Base-by-base conservation (phyloP, 495 filamentous ascomycete genomes). In the Xylaria palmicola region DNA sequence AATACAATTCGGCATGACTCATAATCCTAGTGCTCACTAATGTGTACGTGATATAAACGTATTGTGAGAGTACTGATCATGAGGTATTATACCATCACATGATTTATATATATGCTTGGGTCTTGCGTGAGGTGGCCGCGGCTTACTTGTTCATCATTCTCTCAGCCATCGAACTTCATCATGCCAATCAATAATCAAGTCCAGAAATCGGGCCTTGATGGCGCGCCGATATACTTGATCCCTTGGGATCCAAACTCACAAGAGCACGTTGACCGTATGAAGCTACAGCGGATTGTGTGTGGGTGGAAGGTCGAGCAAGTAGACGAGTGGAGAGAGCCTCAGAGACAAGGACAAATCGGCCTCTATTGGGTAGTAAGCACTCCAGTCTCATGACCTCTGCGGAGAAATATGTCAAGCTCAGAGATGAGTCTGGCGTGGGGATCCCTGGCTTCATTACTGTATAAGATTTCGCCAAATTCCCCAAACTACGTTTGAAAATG, bases 221-320 rank as follows among this genome's bases (percentile, higher is more conserved):
- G 22, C 6, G 29, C 30, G 50, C 32, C 60, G 19, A 29, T 57
- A 10, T 56, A 51, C 27, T 64, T 75, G 4, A 62, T 74, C 19
- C 72, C 73, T 0, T 75, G 70, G 70, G 73, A 75, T 60, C 65
- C 68, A 15, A 60, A 71, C 10, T 71, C 65, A 6, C 55, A 65
- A n/a, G 61, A 55, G 19, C 73, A 75, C 39, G 41, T 56, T 24
- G 43, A 72, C 51, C 65, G 73, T 22, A 43, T 75, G 56, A 62
- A 56, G 17, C 44, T 68, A 15, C 73, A 75, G 56, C 68, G 73
- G 12, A 60, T 73, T 20, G 66, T 68, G 2, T 75, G 73, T 54
- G 68, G 66, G 9, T 75, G 73, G 73, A 66, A 70, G 6, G 9
- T 63, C 3, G 59, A 75, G 0, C 19, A 43, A 10, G 56, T 72